A percentile compares a stretch with the other conserved stretches of the same genome.
phyloP scores from a whole-genome alignment of 2,329 filamentous ascomycete species.

The Penicillium sp. region DNA sequence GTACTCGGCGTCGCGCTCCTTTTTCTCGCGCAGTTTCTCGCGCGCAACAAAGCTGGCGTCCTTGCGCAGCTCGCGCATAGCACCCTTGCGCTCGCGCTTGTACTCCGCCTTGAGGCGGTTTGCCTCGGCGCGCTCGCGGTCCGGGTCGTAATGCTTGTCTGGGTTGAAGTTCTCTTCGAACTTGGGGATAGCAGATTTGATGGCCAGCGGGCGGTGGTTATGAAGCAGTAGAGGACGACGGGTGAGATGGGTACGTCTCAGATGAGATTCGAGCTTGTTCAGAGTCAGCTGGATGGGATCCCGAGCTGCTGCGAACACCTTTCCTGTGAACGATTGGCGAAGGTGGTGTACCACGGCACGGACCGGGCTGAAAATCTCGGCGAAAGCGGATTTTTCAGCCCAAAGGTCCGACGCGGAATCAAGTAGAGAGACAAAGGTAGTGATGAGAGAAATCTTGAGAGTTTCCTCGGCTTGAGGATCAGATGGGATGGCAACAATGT shows the following conservation, averaged over 20 bases:
- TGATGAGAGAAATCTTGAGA: constrained; percentile 59
- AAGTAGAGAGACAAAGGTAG: constrained; percentile 64
- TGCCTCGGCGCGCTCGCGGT: constrained; percentile 81
- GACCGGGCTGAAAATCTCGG: constrained; percentile 71
- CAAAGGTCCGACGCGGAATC: constrained; percentile 69
- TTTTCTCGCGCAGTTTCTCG: constrained; percentile 88
- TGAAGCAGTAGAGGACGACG: constrained; percentile 84
- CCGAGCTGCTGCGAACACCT: constrained; percentile 46
- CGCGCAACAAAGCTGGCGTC: constrained; percentile 91
- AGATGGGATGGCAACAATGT: constrained; percentile 44
- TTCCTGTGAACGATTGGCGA: constrained; percentile 51
- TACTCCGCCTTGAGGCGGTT: constrained; percentile 84
- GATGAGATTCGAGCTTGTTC: constrained; percentile 38
- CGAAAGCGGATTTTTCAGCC: constrained; percentile 69
- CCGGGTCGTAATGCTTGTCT: constrained; percentile 93
- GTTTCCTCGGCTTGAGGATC: constrained; percentile 34
- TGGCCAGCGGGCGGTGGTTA: constrained; percentile 81
- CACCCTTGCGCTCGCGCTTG: constrained; percentile 93
- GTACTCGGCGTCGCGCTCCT: constrained; percentile 86
- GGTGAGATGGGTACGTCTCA: constrained; percentile 60
- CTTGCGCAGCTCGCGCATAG: constrained; percentile 89
- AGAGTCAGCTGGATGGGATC: constrained; percentile 32
- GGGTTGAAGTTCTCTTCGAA: constrained; percentile 96
- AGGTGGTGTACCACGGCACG: constrained; percentile 61
- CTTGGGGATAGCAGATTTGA: constrained; percentile 84